phyloP scores from a whole-genome alignment of 495 filamentous ascomycete species.

The Penicillium herquei region DNA sequence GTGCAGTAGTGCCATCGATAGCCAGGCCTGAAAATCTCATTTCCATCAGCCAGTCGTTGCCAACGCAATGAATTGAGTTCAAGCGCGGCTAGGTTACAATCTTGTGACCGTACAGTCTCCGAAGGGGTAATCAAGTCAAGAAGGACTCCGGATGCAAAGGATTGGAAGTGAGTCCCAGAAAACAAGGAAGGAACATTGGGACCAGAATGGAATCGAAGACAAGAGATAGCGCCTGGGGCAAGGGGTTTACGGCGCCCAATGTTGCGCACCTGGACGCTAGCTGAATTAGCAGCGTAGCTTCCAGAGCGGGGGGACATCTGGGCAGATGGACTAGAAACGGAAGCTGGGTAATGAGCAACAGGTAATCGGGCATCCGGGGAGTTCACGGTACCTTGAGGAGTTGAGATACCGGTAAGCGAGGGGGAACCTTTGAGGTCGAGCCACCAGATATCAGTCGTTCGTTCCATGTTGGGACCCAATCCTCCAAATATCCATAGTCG shows the following conservation, averaged over 20 bases:
- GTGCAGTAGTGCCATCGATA: conserved; percentile 98
- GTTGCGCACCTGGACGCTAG: conserved; percentile 77
- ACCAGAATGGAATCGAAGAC: conserved; percentile 84
- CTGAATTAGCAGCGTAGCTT: conserved; percentile 86
- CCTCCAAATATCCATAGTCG: conserved; percentile 98
- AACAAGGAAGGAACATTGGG: conserved; percentile 83
- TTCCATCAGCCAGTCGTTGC: conserved; percentile 90
- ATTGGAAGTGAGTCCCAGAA: conserved; percentile 89
- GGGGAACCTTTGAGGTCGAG: conserved; percentile 88
- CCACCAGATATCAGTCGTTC: conserved; percentile 94
- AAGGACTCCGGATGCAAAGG: conserved; percentile 87
- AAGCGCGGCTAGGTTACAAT: conserved; percentile 85
- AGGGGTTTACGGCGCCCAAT: conserved; percentile 67
- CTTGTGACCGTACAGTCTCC: conserved; percentile 74
- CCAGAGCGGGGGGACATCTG: conserved; percentile 55
- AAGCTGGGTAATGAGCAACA: conserved; percentile 44
- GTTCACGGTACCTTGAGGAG: conserved; percentile 65
- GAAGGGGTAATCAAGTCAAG: conserved; percentile 93
- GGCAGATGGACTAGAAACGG: conserved; percentile 37
- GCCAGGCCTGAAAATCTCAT: conserved; percentile 81
- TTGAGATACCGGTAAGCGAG: conserved; percentile 67
- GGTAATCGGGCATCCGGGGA: conserved; percentile 25
- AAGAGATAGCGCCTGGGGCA: conserved; percentile 86
- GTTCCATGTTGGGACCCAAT: conserved; percentile 91
- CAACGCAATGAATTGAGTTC: conserved; percentile 84